Evolutionary conservation across 2,329 filamentous ascomycete genomes (phyloP).

Genomic region (Coniochaeta sp.): DNA sequence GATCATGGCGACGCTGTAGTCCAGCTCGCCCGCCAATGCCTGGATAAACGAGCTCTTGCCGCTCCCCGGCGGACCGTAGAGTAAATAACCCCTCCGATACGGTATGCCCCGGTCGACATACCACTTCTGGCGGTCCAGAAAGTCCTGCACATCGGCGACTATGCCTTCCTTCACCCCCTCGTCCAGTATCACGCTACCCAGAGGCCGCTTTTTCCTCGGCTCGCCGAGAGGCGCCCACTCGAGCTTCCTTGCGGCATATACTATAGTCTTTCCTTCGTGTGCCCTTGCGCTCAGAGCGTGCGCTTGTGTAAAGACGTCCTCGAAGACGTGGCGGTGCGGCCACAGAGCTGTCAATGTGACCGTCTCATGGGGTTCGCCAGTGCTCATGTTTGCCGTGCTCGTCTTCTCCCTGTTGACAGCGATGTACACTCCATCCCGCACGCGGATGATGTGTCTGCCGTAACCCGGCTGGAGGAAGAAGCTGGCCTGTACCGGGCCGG

Average conservation of each 20-base stretch:
- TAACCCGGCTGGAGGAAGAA: constrained; percentile 90
- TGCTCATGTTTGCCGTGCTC: constrained; percentile 70
- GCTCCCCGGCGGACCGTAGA: constrained; percentile 84
- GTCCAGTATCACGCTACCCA: constrained; percentile 83
- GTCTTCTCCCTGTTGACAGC: constrained; percentile 82
- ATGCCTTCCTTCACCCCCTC: constrained; percentile 76
- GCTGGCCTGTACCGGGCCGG: constrained; percentile 65
- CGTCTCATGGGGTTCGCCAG: constrained; percentile 89
- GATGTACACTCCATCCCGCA: constrained; percentile 74
- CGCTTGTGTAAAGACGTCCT: constrained; percentile 82
- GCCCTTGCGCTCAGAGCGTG: constrained; percentile 71
- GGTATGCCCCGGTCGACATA: constrained; percentile 93
- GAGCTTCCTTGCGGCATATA: constrained; percentile 79
- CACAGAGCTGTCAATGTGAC: constrained; percentile 89
- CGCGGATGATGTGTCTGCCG: constrained; percentile 80
- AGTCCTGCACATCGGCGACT: constrained; percentile 74
- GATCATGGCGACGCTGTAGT: constrained; percentile 88
- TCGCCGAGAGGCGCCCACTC: constrained; percentile 83
- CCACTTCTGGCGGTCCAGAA: constrained; percentile 73
- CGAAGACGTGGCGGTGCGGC: constrained; percentile 80
- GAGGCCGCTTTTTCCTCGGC: constrained; percentile 75
- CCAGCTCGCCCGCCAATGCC: constrained; percentile 83
- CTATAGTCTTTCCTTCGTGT: constrained; percentile 86
- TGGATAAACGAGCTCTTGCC: constrained; percentile 97
- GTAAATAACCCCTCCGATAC: constrained; percentile 80